Percentiles rank a stretch among this genome's conserved stretches.
Evolutionary conservation across 768 basidiomycete genomes (phyloP).

Genomic region (Termitomyces sp.): DNA sequence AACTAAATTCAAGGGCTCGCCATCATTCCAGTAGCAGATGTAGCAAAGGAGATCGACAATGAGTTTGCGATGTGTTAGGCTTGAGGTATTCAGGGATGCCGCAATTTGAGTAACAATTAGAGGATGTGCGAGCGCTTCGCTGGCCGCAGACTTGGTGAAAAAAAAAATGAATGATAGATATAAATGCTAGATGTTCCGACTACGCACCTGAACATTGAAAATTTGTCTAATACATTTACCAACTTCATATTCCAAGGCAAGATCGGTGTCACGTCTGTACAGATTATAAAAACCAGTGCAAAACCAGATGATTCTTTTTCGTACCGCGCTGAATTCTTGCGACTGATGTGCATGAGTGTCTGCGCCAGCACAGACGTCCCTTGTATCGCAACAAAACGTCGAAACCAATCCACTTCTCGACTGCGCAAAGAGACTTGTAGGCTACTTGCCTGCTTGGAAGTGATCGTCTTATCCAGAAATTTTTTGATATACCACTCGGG

Average conservation of each 20-base stretch:
- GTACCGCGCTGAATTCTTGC: constrained; percentile 64
- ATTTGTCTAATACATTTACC: constrained; percentile 85
- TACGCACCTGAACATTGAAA: constrained; percentile 57
- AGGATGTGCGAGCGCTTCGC: constrained; percentile 71
- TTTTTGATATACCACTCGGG: constrained; percentile 94
- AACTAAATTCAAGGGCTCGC: constrained; percentile 61
- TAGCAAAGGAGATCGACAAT: constrained; percentile 79
- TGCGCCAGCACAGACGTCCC: constrained; percentile 87
- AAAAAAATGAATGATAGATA: constrained; percentile 8
- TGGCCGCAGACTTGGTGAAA: constrained; percentile 51
- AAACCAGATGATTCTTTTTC: constrained; percentile 3
- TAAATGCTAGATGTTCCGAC: neutral
- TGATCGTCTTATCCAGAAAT: constrained; percentile 85
- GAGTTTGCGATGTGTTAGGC: constrained; percentile 73
- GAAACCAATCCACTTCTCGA: constrained; percentile 82
- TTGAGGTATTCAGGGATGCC: constrained; percentile 77
- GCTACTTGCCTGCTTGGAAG: constrained; percentile 72
- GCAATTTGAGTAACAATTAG: constrained; percentile 76
- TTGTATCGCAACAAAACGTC: constrained; percentile 66
- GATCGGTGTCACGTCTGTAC: constrained; percentile 59
- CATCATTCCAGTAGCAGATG: constrained; percentile 62
- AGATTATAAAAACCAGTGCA: neutral
- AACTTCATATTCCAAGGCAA: constrained; percentile 79
- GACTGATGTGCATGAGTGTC: constrained; percentile 70
- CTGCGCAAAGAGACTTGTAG: constrained; percentile 77